A percentile compares a stretch with the other conserved stretches of the same genome.
Evolutionary conservation across 2,329 filamentous ascomycete genomes (phyloP).

Genomic region (Aureobasidium sp.): DNA sequence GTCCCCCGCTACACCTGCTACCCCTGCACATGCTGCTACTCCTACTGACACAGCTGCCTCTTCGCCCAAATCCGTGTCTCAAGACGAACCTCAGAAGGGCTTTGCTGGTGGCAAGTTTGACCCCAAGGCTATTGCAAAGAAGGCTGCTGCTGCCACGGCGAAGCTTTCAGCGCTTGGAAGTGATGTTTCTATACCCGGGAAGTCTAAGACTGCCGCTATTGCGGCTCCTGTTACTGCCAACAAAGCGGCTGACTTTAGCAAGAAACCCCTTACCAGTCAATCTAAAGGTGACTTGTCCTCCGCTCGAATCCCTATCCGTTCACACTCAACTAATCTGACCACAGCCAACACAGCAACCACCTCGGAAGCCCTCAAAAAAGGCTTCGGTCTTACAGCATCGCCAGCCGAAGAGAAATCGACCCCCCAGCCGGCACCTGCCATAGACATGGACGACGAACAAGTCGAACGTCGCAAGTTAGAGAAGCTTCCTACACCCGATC

Average conservation of each 20-base stretch:
- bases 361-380: slow-evolving; percentile 25
- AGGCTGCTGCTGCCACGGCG: slow-evolving; percentile 55
- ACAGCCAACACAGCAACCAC: slow-evolving; percentile 1
- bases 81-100: slow-evolving; percentile 45
- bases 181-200: slow-evolving; percentile 46
- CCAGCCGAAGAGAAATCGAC: slow-evolving; percentile 56
- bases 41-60: slow-evolving; percentile 17
- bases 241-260: slow-evolving; percentile 19
- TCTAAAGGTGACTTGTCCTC: background rate
- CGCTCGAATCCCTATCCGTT: too few species aligned
- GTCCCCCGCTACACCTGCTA: slow-evolving; percentile 10
- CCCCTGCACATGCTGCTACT: slow-evolving; percentile 18
- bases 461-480: slow-evolving; percentile 80
- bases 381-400: slow-evolving; percentile 73
- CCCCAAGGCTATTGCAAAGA: slow-evolving; percentile 79
- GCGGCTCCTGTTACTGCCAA: slow-evolving; percentile 31
- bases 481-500: slow-evolving; percentile 71
- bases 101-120: slow-evolving; percentile 72
- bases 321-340: background rate
- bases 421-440: slow-evolving; percentile 50
- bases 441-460: slow-evolving; percentile 85
- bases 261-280: slow-evolving; percentile 5
- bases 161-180: slow-evolving; percentile 45
- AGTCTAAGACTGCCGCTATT: slow-evolving; percentile 39
- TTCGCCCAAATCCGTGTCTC: slow-evolving; percentile 10